Evolutionary conservation across 495 filamentous ascomycete genomes (phyloP).

Genomic region (Usnea hakonensis): DNA sequence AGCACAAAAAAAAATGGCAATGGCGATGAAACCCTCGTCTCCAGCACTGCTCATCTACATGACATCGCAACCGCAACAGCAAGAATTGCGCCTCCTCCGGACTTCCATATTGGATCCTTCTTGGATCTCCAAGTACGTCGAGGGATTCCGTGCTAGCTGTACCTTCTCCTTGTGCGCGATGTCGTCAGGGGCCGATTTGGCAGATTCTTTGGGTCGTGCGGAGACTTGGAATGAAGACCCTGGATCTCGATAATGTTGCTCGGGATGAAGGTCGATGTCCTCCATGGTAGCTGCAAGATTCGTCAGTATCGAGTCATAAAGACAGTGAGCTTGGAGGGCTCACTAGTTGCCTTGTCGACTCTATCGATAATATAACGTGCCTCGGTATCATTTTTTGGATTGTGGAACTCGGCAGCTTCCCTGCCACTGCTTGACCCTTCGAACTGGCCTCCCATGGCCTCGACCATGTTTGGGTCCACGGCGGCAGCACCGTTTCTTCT

Average conservation of each 20-base stretch:
- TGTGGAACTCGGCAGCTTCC: background rate
- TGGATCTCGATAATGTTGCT: background rate
- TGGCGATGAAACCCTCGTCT: background rate
- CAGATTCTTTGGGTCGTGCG: background rate
- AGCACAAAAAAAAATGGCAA: background rate
- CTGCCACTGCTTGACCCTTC: background rate
- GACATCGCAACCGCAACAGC: background rate
- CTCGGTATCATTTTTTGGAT: background rate
- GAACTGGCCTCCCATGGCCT: background rate
- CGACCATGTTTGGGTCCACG: background rate
- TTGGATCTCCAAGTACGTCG: too few species aligned
- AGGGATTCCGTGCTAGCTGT: background rate
- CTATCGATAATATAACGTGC: background rate
- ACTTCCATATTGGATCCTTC: background rate
- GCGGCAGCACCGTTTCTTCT: background rate
- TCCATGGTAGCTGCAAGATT: background rate
- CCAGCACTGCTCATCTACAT: background rate
- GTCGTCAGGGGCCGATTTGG: background rate
- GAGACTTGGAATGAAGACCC: slow-evolving; percentile 4
- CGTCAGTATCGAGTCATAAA: background rate
- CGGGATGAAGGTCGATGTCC: background rate
- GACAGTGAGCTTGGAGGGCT: background rate
- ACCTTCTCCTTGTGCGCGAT: background rate
- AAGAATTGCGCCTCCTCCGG: background rate
- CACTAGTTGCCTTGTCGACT: background rate